These are phyloP conservation scores for Claviceps maximensis DNA, from an alignment of 2,329 filamentous ascomycete genomes.

Conservation along the genomic window DNA sequence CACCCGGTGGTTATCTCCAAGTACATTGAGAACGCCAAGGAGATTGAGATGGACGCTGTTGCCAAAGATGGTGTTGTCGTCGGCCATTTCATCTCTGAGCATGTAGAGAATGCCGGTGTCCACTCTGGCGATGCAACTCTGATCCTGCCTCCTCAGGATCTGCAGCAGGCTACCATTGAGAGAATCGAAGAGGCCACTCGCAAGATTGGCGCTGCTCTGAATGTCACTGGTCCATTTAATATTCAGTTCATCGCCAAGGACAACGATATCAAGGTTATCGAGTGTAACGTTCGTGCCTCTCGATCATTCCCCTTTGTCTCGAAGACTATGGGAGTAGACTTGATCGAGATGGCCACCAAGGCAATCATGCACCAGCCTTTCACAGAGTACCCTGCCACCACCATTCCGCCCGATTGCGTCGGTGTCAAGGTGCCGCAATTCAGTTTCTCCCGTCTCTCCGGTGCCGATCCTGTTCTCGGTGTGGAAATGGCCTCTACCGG, in stretches of 20 bases:
- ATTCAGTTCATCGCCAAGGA: constrained; percentile 99
- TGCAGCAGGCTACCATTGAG: constrained; percentile 75
- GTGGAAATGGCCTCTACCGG: constrained; percentile 99
- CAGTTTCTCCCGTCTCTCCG: constrained; percentile 93
- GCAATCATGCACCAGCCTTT: constrained; percentile 83
- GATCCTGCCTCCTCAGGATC: constrained; percentile 86
- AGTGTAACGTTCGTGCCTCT: constrained; percentile 94
- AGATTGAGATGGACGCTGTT: constrained; percentile 99
- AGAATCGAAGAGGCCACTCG: constrained; percentile 89
- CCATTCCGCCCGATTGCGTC: constrained; percentile 68
- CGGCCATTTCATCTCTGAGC: constrained; percentile 95
- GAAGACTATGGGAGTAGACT: constrained; percentile 94
- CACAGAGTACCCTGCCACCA: constrained; percentile 64
- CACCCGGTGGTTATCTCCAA: constrained; percentile 98
- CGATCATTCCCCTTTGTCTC: constrained; percentile 96
- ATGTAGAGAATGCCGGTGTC: constrained; percentile 96
- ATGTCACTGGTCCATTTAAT: constrained; percentile 94
- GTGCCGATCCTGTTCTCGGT: constrained; percentile 88
- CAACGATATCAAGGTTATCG: constrained; percentile 99
- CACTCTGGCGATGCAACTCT: constrained; percentile 96
- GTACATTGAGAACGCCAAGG: constrained; percentile 98
- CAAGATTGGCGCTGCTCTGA: constrained; percentile 88
- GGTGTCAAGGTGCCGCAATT: constrained; percentile 98
- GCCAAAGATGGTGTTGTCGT: constrained; percentile 80
- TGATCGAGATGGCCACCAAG: constrained; percentile 98